Base-by-base conservation (phyloP, 345 rosid genomes). In the Angophora floribunda region DNA sequence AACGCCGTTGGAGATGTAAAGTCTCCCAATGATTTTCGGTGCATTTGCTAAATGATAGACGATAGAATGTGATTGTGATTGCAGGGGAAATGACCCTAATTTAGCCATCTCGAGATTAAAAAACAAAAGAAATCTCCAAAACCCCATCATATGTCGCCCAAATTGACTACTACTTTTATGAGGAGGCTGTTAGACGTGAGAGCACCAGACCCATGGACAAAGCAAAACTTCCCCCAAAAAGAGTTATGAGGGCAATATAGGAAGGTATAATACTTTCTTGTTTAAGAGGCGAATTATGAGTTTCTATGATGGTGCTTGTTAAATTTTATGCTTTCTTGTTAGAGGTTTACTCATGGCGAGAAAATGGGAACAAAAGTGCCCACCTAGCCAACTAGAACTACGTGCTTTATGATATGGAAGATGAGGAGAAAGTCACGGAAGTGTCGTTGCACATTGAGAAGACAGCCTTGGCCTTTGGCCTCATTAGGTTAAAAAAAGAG, bases 361-460 rank as follows among this genome's bases (percentile, higher is more conserved):
- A 22, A 57, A 57, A 57, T 22, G 24, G 6, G 63, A 57, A 57
- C 63, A 57, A 57, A 57, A 57, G 63, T 22, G 97, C n/a, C 65
- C 94, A 97, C 88, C 57, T 88, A 10, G 94, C 97, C 1, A 96
- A 96, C 87, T 80, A 93, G 44, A 91, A 91, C 61, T 93, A 92
- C 88, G 96, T 97, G 2, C 97, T 96, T 9, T 94, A 90, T 57
- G 98, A 95, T 88, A 88, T 96, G 44, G 99, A 97, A 90, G 99
- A 97, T 90, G 99, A 96, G 70, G 98, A 96, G 88, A 96, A 93
- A 88, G 90, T 92, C 61, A 90, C 91, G 4, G 97, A 96, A 93
- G 99, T 92, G 41, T 91, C 92, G 53, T 79, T 92, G 90, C 99
- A 94, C 87, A 95, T 97, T 16, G 98, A 97, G 95, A 97, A 97